Percentiles rank a stretch among this genome's conserved stretches.
Conservation (phyloP, 352 stramenopile species). For the Salisapilia sapeloensis region DNA sequence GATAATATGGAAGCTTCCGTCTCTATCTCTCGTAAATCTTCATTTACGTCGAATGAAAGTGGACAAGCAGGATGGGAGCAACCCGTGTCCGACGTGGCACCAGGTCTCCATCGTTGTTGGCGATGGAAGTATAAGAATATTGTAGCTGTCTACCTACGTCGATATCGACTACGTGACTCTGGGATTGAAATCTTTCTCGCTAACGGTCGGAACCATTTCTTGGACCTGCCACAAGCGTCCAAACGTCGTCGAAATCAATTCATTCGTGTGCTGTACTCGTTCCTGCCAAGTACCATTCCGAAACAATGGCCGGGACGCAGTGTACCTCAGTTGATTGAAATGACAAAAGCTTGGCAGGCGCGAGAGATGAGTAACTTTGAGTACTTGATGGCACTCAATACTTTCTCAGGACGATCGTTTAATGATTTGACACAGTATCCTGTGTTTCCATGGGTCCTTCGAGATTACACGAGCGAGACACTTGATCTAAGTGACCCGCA, state of each 20-base stretch:
- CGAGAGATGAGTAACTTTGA: slow-evolving; percentile 86
- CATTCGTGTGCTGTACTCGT: slow-evolving; percentile 52
- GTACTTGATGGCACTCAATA: slow-evolving; percentile 93
- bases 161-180: slow-evolving; percentile 68
- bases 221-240: slow-evolving; percentile 56
- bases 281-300: slow-evolving; percentile 37
- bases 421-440: slow-evolving; percentile 95
- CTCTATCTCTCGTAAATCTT: no score
- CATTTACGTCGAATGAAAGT: no score
- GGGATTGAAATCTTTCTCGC: slow-evolving; percentile 68
- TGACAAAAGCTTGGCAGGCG: slow-evolving; percentile 67
- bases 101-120: slow-evolving; percentile 54
- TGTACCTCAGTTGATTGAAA: slow-evolving; percentile 21
- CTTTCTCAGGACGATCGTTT: slow-evolving; percentile 74
- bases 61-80: no score
- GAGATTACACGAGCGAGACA: slow-evolving; percentile 51
- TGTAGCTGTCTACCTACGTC: slow-evolving; percentile 53
- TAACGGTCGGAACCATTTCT: slow-evolving; percentile 63
- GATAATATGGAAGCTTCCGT: no score
- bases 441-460: slow-evolving; percentile 84
- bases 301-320: slow-evolving; percentile 64
- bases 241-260: slow-evolving; percentile 69
- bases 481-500: slow-evolving; percentile 73
- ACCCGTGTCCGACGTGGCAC: slow-evolving; percentile 50
- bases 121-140: slow-evolving; percentile 71